Evolutionary conservation across 495 filamentous ascomycete genomes (phyloP), one percentile per base, ranked within the genome.

Genomic region (Haplographium delicatum): DNA sequence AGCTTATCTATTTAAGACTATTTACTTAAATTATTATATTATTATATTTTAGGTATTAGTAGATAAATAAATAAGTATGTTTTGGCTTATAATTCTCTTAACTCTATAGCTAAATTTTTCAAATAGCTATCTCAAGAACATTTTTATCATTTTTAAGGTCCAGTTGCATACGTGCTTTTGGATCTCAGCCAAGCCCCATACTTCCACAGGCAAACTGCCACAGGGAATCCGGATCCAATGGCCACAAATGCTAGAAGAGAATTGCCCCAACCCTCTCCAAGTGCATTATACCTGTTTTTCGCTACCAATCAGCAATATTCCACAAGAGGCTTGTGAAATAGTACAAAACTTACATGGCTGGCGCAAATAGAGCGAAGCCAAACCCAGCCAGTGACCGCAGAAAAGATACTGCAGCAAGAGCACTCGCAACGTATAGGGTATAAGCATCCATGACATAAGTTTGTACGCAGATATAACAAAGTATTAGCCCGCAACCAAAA

Each of bases 401-500:
- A 24, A 58, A 58, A 16, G 54, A 47, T 8, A 37, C 13, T 19
- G 56, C 56, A 6, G 56, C 50, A n/a, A 22, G 27, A 4, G 56
- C 56, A 1, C 24, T 38, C 13, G 46, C 47, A 6, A 28, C 30
- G 22, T 58, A 47, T 4, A 38, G 42, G 7, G 39, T 31, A 47
- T 54, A 58, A 0, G 46, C n/a, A 30, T 58, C 56, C 5, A 51
- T 54, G 16, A 58, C 20, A 34, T 58, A 58, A 6, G 56, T 51
- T 37, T 37, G 35, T 41, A 85, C 82, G 5, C 80, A 71, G 67
- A 86, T 88, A 65, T 88, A 88, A 22, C 87, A 65, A 67, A 89
- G 86, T 62, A 89, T 86, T 63, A 89, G 86, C 19, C 85, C 86
- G 61, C 89, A 88, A 3, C 82, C 83, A 47, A 89, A 74, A 8